These are phyloP conservation scores for Macrotyloma uniflorum DNA, from an alignment of 306 rosid genomes.

Conservation along the genomic window DNA sequence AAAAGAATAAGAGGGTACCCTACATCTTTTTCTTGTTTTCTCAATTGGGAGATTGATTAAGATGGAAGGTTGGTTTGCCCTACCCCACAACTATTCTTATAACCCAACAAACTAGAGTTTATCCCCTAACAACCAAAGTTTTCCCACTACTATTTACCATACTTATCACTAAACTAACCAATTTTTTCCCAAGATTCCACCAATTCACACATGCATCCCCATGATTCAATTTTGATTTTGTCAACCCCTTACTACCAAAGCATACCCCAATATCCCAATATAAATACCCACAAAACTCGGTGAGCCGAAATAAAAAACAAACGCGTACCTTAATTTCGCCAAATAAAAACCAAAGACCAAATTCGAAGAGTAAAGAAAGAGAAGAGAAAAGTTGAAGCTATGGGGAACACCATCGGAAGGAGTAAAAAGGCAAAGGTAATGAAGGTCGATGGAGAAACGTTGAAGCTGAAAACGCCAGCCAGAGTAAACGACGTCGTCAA, in stretches of 20 bases:
- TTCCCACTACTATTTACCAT: conserved; percentile 36
- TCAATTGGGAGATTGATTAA: background rate
- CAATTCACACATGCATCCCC: conserved; percentile 43
- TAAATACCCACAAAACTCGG: conserved; percentile 21
- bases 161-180: too few species aligned
- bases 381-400: background rate
- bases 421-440: conserved; percentile 71
- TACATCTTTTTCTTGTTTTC: conserved; percentile 21
- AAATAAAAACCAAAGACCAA: background rate
- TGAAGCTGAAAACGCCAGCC: conserved; percentile 65
- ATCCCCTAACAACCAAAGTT: background rate
- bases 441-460: conserved; percentile 80
- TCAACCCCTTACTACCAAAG: conserved; percentile 29
- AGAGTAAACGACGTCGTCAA: conserved; percentile 59
- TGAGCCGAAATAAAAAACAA: background rate
- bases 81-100: conserved; percentile 22
- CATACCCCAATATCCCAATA: conserved; percentile 9
- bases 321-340: background rate
- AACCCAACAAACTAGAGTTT: background rate
- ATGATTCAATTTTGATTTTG: conserved; percentile 38
- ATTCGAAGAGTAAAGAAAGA: background rate
- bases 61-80: background rate
- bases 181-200: conserved; percentile 8
- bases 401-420: conserved; percentile 76
- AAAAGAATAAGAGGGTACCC: conserved; percentile 36